These are phyloP conservation scores for Coelastrella sp. DNA, from an alignment of 139 green algal genomes.

Conservation along the genomic window DNA sequence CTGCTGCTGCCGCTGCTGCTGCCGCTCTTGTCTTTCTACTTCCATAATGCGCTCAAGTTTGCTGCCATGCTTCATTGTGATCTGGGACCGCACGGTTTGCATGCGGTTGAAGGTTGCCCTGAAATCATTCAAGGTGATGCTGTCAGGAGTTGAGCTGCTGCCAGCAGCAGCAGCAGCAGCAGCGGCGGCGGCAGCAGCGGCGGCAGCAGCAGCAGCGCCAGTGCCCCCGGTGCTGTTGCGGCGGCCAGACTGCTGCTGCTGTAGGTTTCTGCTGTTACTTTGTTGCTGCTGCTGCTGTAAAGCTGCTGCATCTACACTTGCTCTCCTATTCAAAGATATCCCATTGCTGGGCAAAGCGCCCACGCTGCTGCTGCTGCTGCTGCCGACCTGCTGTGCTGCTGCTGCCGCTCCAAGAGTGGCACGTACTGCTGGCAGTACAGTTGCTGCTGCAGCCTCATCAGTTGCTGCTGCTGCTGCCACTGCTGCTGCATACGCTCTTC, in stretches of 20 bases:
- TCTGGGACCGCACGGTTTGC: background rate
- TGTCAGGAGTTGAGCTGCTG: background rate
- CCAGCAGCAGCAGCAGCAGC: slow-evolving; percentile 7
- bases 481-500: slow-evolving; percentile 14
- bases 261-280: background rate
- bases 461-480: slow-evolving; percentile 34
- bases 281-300: background rate
- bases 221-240: background rate
- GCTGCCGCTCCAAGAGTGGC: background rate
- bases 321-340: background rate
- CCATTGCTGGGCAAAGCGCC: background rate
- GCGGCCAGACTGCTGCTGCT: background rate
- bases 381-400: background rate
- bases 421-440: background rate
- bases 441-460: background rate
- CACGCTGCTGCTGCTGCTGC: background rate
- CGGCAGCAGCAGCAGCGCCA: background rate
- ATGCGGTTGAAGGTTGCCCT: background rate
- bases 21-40: background rate
- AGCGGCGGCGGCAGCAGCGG: background rate
- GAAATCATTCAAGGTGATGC: background rate
- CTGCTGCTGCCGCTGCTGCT: slow-evolving; percentile 9
- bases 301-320: background rate
- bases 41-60: background rate
- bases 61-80: slow-evolving; percentile 21